Conservation (phyloP, 2,329 filamentous ascomycete species). For the Cercospora zeina region DNA sequence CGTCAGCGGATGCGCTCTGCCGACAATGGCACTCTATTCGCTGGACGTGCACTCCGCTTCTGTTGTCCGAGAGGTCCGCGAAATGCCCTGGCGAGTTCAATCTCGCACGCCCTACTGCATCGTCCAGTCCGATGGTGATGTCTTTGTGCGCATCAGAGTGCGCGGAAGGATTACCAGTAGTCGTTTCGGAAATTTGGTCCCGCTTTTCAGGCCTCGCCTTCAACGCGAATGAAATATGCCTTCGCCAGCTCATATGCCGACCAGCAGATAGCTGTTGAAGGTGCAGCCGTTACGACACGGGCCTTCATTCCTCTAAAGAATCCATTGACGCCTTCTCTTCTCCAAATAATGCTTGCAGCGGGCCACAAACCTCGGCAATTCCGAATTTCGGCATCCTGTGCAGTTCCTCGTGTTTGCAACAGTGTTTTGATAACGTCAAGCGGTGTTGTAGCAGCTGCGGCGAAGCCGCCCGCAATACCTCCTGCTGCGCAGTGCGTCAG, state of each 20-base stretch:
- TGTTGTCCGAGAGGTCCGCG: not conserved
- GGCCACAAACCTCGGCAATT: constrained; percentile 80
- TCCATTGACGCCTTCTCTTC: constrained; percentile 77
- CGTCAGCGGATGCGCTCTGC: not conserved
- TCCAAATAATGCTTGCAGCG: constrained; percentile 77
- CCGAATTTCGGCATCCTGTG: constrained; percentile 75
- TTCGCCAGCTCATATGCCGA: constrained; percentile 71
- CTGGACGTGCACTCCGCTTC: not conserved
- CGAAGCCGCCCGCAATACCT: constrained; percentile 87
- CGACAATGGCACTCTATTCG: not conserved
- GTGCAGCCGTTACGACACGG: constrained; percentile 93
- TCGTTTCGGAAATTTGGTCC: not conserved
- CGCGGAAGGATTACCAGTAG: constrained; percentile 2
- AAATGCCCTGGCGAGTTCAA: not conserved
- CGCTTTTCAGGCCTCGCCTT: constrained; percentile 35
- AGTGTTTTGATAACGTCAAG: constrained; percentile 99
- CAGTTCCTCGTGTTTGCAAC: constrained; percentile 86
- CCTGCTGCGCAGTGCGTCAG: constrained; percentile 91
- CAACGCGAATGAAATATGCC: constrained; percentile 60
- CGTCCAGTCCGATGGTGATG: not conserved
- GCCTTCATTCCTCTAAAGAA: constrained; percentile 94
- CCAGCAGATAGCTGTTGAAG: constrained; percentile 99
- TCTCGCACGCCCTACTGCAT: not conserved
- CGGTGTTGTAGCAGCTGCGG: constrained; percentile 89
- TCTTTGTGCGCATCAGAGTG: not conserved